These are phyloP conservation scores for Boletus subparvulus DNA, from an alignment of 768 basidiomycete genomes.

Conservation along the genomic window DNA sequence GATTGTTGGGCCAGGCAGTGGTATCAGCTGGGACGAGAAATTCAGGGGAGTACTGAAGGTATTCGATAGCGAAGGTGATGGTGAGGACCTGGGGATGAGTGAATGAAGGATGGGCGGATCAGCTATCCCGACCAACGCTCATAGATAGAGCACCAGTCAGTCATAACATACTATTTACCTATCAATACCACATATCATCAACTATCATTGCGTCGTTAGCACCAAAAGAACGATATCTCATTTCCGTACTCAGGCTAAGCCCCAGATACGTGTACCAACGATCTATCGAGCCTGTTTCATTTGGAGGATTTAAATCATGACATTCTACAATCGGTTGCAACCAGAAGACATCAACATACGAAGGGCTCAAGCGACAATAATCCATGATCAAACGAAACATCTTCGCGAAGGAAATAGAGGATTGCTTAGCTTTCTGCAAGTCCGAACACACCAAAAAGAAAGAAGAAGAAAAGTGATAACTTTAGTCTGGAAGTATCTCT, in stretches of 20 bases:
- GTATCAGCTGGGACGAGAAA: slow-evolving; percentile 76
- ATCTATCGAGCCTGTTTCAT: neutral
- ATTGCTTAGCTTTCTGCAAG: neutral
- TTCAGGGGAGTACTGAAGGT: slow-evolving; percentile 61
- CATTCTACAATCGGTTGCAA: neutral
- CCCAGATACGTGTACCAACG: neutral
- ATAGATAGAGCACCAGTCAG: neutral
- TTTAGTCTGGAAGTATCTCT: slow-evolving; percentile 41
- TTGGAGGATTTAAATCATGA: too few species aligned
- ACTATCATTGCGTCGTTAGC: neutral
- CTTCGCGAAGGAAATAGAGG: neutral
- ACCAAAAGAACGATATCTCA: neutral
- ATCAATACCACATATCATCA: neutral
- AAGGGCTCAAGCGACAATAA: neutral
- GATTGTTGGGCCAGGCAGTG: slow-evolving; percentile 61
- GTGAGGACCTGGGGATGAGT: neutral
- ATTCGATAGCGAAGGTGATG: slow-evolving; percentile 46
- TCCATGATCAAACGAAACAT: neutral
- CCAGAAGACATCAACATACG: neutral
- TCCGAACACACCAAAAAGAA: neutral
- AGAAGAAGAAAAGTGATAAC: neutral
- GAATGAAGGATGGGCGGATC: neutral
- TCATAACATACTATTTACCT: neutral
- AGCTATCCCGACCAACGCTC: neutral
- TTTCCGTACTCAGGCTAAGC: neutral